These are phyloP conservation scores for Filobasidium uniguttulatum DNA, from an alignment of 1,284 basidiomycete species.

Conservation along the genomic window DNA sequence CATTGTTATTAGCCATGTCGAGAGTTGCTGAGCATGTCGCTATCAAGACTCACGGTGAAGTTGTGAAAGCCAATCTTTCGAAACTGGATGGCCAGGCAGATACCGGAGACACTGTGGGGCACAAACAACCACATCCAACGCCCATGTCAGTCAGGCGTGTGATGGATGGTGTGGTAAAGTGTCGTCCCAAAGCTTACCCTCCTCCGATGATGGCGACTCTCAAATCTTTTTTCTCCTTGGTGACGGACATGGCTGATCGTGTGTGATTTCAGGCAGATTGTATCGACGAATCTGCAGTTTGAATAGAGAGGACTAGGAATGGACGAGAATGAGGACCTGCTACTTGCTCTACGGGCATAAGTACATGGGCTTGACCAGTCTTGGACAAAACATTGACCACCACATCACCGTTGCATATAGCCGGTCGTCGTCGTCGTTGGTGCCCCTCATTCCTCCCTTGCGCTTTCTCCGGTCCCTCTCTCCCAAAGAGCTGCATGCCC, in stretches of 20 bases:
- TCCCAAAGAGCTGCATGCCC: too few species aligned
- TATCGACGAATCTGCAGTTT: too few species aligned
- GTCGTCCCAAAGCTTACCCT: conserved; percentile 15
- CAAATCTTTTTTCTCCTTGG: conserved; percentile 1
- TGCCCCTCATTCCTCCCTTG: too few species aligned
- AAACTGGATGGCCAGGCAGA: conserved; percentile 18
- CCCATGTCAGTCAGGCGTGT: background rate
- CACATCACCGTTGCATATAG: too few species aligned
- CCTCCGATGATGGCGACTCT: conserved; percentile 21
- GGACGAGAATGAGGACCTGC: too few species aligned
- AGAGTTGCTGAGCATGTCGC: background rate
- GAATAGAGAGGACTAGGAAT: too few species aligned
- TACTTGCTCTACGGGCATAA: too few species aligned
- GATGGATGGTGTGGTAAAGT: background rate
- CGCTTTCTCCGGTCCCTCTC: too few species aligned
- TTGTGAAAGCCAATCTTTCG: conserved; percentile 18
- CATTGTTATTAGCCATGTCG: background rate
- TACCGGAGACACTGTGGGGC: conserved; percentile 20
- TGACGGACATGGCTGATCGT: background rate
- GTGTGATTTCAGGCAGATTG: background rate
- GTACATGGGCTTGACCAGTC: too few species aligned
- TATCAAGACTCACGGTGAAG: conserved; percentile 17
- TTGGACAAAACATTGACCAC: too few species aligned
- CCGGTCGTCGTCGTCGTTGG: too few species aligned
- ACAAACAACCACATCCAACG: too few species aligned